Evolutionary conservation across 1,284 basidiomycete species (phyloP).

Genomic region (Fomitopsis pinicola): DNA sequence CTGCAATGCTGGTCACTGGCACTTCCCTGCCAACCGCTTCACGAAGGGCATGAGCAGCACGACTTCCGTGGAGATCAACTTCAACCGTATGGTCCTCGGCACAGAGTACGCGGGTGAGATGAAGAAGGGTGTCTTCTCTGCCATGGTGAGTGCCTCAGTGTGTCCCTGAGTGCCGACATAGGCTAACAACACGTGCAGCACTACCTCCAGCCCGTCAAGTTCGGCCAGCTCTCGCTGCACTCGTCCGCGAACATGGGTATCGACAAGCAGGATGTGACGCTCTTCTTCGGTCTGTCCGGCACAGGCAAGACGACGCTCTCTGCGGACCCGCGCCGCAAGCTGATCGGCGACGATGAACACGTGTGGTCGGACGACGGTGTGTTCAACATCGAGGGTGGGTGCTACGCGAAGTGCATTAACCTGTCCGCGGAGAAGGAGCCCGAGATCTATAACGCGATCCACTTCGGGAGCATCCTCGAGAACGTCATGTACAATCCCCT

Average conservation of each 20-base stretch:
- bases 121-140: conserved; percentile 99
- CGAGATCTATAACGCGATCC: conserved; percentile 95
- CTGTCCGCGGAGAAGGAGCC: conserved; percentile 96
- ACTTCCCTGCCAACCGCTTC: conserved; percentile 96
- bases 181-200: conserved; percentile 48
- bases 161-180: background rate
- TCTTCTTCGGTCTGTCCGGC: conserved; percentile 99
- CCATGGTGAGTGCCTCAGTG: conserved; percentile 64
- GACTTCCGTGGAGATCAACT: conserved; percentile 99
- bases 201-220: conserved; percentile 99
- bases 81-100: conserved; percentile 99
- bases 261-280: conserved; percentile 87
- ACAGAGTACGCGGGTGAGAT: conserved; percentile 99
- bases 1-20: conserved; percentile 96
- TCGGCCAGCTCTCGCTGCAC: conserved; percentile 96
- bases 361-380: conserved; percentile 98
- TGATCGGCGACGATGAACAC: conserved; percentile 98
- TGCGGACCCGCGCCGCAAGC: conserved; percentile 85
- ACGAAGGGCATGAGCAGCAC: conserved; percentile 99
- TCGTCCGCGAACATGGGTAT: conserved; percentile 98
- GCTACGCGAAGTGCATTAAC: conserved; percentile 99
- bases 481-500: conserved; percentile 98
- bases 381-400: conserved; percentile 99
- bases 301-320: conserved; percentile 98
- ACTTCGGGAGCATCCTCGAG: conserved; percentile 95